Conservation (phyloP, 73 alveolate genomes). For the Urostyla sp. region DNA sequence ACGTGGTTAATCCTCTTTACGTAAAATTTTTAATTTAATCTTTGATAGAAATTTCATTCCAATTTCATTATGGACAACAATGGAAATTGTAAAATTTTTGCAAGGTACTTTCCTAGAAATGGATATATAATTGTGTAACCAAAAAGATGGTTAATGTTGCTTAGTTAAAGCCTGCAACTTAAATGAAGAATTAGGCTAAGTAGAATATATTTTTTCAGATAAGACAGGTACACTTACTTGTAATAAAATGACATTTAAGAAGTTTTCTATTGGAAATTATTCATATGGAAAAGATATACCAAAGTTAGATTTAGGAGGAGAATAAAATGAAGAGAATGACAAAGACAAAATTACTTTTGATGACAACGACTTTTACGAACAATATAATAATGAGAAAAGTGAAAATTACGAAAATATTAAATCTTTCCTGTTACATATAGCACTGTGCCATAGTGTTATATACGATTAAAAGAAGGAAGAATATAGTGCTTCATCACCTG, state of each 20-base stretch:
- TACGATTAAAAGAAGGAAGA: conserved; percentile 71
- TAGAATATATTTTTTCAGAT: conserved; percentile 77
- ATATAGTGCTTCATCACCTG: conserved; percentile 88
- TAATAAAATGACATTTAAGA: conserved; percentile 75
- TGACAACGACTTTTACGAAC: conserved; percentile 19
- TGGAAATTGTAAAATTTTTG: conserved; percentile 77
- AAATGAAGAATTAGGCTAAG: conserved; percentile 89
- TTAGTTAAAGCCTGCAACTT: conserved; percentile 81
- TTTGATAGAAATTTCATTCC: conserved; percentile 76
- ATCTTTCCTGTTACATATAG: conserved; percentile 67
- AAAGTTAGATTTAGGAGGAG: background rate
- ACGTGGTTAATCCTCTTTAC: conserved; percentile 92
- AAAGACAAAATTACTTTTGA: conserved; percentile 51
- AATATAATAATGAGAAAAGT: background rate
- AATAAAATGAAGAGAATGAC: background rate
- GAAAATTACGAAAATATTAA: conserved; percentile 54
- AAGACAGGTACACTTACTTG: conserved; percentile 80
- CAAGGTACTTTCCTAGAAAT: conserved; percentile 77
- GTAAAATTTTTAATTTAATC: conserved; percentile 6
- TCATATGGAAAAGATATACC: conserved; percentile 76
- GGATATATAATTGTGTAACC: conserved; percentile 77
- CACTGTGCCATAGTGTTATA: conserved; percentile 89
- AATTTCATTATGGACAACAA: conserved; percentile 74
- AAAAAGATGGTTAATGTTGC: conserved; percentile 47
- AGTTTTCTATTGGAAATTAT: conserved; percentile 69